These are phyloP conservation scores for Auricularia auricula-judae DNA, from an alignment of 768 basidiomycete genomes.

Conservation along the genomic window DNA sequence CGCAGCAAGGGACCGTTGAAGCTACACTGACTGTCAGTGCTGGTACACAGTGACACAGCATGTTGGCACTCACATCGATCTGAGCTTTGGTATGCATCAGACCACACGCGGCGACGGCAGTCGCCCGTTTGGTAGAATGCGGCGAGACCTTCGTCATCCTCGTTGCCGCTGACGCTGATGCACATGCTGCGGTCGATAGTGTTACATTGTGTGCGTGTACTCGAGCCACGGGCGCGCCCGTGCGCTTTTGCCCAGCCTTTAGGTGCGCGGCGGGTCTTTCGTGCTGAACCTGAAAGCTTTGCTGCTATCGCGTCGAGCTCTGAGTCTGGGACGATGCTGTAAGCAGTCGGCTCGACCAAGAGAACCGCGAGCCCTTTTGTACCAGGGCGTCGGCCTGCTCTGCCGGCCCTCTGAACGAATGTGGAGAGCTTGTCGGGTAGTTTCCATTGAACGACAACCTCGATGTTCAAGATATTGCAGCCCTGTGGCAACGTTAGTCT, in stretches of 20 bases:
- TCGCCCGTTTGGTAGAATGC: conserved; percentile 19
- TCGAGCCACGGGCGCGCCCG: background rate
- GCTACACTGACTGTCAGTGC: no score
- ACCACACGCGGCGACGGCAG: conserved; percentile 9
- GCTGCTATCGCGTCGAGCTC: background rate
- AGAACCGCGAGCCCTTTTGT: background rate
- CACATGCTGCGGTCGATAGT: background rate
- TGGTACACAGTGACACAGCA: no score
- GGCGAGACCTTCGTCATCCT: conserved; percentile 20
- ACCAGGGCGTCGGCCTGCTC: conserved; percentile 5
- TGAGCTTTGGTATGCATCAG: no score
- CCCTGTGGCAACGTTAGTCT: conserved; percentile 6
- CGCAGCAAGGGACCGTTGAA: no score
- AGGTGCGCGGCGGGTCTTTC: background rate
- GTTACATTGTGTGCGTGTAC: background rate
- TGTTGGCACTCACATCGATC: no score
- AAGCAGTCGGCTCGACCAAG: conserved; percentile 2
- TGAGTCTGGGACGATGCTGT: background rate
- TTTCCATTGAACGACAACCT: conserved; percentile 15
- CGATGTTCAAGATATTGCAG: conserved; percentile 13
- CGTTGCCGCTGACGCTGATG: conserved; percentile 3
- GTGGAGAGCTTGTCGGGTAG: conserved; percentile 10
- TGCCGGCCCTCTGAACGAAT: conserved; percentile 13
- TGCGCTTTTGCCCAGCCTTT: background rate
- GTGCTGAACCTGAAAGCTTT: background rate